Evolutionary conservation across 495 filamentous ascomycete species (phyloP).

Genomic region (Trichoderma gamsii): DNA sequence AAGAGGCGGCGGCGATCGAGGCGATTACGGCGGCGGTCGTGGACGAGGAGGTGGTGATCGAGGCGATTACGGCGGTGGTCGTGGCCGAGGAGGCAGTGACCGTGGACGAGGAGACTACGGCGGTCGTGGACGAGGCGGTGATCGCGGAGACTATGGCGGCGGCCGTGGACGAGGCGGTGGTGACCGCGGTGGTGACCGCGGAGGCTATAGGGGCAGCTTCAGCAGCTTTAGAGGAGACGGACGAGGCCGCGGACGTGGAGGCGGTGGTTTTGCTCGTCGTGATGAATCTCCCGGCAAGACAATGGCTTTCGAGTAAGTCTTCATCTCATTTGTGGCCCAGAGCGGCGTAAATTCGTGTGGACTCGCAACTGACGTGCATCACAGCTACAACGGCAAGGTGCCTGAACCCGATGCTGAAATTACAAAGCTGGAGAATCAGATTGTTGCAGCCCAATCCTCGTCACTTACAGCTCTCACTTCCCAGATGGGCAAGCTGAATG

Average conservation of each 20-base stretch:
- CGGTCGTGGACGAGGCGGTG: conserved; percentile 18
- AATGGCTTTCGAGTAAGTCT: conserved; percentile 28
- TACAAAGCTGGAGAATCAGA: conserved; percentile 31
- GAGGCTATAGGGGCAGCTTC: conserved; percentile 26
- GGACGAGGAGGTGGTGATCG: conserved; percentile 20
- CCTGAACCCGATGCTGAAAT: conserved; percentile 28
- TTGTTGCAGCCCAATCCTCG: conserved; percentile 22
- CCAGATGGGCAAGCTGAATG: conserved; percentile 23
- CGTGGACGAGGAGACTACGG: conserved; percentile 17
- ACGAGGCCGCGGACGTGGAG: conserved; percentile 7
- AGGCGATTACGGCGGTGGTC: conserved; percentile 23
- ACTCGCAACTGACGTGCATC: not conserved
- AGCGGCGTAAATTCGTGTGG: not conserved
- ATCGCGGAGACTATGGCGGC: conserved; percentile 27
- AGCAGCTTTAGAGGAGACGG: conserved; percentile 5
- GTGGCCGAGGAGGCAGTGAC: conserved; percentile 22
- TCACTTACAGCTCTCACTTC: conserved; percentile 16
- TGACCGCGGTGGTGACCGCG: conserved; percentile 15
- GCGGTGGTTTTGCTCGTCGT: not conserved
- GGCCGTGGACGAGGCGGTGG: conserved; percentile 17
- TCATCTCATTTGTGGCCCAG: not conserved
- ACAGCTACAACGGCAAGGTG: conserved; percentile 11
- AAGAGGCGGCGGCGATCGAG: conserved; percentile 21
- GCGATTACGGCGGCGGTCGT: conserved; percentile 21
- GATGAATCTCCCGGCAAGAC: not conserved